Base-by-base conservation (phyloP, 2,329 filamentous ascomycete species). In the Fusarium avenaceum region DNA sequence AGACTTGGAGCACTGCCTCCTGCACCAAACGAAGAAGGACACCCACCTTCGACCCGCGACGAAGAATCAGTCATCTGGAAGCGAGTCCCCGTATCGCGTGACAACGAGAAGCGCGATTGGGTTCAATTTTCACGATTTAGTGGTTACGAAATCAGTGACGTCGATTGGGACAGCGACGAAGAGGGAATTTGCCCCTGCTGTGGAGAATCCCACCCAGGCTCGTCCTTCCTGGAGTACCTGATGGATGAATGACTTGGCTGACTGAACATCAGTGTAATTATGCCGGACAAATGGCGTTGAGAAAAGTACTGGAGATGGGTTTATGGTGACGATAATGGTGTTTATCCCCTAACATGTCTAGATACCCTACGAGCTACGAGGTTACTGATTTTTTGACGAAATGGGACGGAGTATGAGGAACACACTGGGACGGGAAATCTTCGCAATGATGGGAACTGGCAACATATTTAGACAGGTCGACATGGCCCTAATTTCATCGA, bases 31-130 rank as follows among this genome's bases (percentile, higher is more conserved):
- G 82, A 83, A 46, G 76, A 77, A 32, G 83, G 77, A 4, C 80
- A 83, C 19, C 84, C 84, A 5, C 60, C 71, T 30, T 84, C 82
- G 4, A 72, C 63, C 22, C 81, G 75, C 60, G 74, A 78, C n/a
- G 79, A 81, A 19, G 80, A 82, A 14, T 76, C 77, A 26, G 81
- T 85, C 5, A 80, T 87, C 20, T 87, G 84, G 83, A 87, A 86
- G 71, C 80, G 76, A 14, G 80, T 86, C 1, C 85, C 84, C 2
- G 46, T 77, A 6, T 75, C 74, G 19, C 80, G 82, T 19, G 81
- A 82, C 56, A 69, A 64, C 0, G 70, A 77, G 15, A 74, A 80
- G 32, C 83, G 84, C 22, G 72, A 76, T n/a, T 87, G 84, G 84
- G 75, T 79, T 17, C 78, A 85, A 35, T 87, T 86, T 66, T 81